Evolutionary conservation across 805 yeast genomes (phyloP), one percentile per base, ranked within the genome.

Genomic region (Monosporozyma siamensis): DNA sequence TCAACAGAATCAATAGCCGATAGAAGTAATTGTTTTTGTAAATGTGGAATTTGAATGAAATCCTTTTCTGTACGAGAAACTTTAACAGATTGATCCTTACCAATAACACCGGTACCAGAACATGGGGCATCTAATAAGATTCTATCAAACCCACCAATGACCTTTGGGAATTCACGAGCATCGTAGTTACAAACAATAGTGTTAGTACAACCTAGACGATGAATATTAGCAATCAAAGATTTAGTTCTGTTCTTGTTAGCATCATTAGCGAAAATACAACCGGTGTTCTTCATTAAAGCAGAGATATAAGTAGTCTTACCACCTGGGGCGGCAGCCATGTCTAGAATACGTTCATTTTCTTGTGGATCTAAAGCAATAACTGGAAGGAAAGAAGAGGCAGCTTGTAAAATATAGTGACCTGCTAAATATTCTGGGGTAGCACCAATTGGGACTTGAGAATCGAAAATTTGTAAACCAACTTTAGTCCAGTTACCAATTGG

Each of bases 291-390:
- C 97, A 92, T 92, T 68, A 90, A 66, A 1, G 99, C 97, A 29
- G 95, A 78, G 41, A 90, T 77, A 62, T 87, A 89, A 2, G 98
- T 90, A 17, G 97, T 87, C 62, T 90, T 90, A 67, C 98, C 98
- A 70, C 98, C 98, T 51, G 98, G 98, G 23, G 98, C 97, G 47
- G 98, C 95, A 38, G 98, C 97, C 99, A 92, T 92, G 68, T 92
- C 99, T 49, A 92, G 71, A 32, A 92, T 74, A 58, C 98, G 82
- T 69, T 92, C 99, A 60, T 84, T 80, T 65, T 88, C 97, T 63
- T 88, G 94, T n/a, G 99, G 98, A 48, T 80, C 90, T 54, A 92
- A 70, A 0, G 99, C 99, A 90, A 92, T 86, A 17, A 89, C 96
- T 7, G 99, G 99, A 59, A 92, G 69, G 66, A 90, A 92, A 8